These are phyloP conservation scores for Gaultheria prostrata DNA, from an alignment of 148 eudicot genomes.

Conservation along the genomic window DNA sequence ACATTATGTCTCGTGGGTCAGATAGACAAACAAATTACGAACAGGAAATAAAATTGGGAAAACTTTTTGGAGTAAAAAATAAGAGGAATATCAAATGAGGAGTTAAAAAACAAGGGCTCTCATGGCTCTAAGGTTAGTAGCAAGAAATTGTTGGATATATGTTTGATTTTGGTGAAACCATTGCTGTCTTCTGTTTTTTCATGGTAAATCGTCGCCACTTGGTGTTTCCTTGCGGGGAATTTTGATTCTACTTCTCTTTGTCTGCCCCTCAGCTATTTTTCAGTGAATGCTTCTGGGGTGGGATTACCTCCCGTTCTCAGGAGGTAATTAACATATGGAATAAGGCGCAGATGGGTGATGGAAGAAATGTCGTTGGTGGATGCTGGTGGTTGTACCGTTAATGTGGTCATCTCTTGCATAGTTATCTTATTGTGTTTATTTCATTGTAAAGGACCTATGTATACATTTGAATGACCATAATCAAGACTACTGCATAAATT, in stretches of 20 bases:
- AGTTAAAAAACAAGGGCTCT: background rate
- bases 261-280: conserved; percentile 13
- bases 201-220: conserved; percentile 15
- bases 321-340: background rate
- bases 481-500: background rate
- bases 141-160: conserved; percentile 16
- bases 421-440: background rate
- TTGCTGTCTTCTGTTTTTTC: background rate
- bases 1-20: conserved; percentile 4
- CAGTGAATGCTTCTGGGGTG: conserved; percentile 15
- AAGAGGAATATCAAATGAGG: background rate
- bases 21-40: conserved; percentile 10
- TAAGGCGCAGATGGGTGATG: background rate
- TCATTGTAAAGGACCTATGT: background rate
- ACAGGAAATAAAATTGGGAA: conserved; percentile 5
- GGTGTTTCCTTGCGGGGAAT: conserved; percentile 12
- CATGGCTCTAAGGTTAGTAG: conserved; percentile 9
- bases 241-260: conserved; percentile 20
- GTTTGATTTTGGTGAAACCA: conserved; percentile 15
- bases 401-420: too few relatives aligned
- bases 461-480: background rate
- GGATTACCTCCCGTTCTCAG: conserved; percentile 10
- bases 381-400: background rate
- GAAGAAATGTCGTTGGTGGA: conserved; percentile 4
- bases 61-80: conserved; percentile 4